A percentile compares a stretch with the other conserved stretches of the same genome.
These are phyloP conservation scores for Solanum okadae DNA, from an alignment of 257 asterid genomes.

Conservation along the genomic window DNA sequence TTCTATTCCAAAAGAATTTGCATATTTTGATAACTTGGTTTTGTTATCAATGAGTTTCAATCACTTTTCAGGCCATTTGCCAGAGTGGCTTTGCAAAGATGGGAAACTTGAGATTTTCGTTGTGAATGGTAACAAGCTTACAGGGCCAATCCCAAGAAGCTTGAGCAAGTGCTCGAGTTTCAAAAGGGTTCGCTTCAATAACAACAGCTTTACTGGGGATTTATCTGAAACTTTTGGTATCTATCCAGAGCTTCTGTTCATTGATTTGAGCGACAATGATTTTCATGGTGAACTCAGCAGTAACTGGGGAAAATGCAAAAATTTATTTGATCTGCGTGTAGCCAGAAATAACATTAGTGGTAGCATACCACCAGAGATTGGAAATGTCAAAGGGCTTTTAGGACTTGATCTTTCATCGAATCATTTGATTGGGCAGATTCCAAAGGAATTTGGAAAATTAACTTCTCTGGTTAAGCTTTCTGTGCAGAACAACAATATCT, in stretches of 20 bases:
- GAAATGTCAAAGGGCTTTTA: not conserved
- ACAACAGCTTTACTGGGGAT: not conserved
- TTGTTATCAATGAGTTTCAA: not conserved
- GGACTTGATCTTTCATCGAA: not conserved
- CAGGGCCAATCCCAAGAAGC: not conserved
- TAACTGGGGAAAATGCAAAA: not conserved
- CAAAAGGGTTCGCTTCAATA: not conserved
- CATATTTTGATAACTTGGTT: not conserved
- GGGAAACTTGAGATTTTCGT: not conserved
- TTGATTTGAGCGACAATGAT: not conserved
- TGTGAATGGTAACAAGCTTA: not conserved
- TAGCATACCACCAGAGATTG: not conserved
- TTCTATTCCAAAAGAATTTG: constrained; percentile 7
- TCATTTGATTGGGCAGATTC: not conserved
- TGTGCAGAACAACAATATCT: not conserved
- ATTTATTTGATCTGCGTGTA: too few species aligned
- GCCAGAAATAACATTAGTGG: not conserved
- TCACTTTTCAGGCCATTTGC: not conserved
- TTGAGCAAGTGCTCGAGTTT: not conserved
- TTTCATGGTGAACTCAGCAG: not conserved
- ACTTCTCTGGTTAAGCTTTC: not conserved
- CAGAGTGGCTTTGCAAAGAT: not conserved
- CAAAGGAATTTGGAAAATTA: not conserved
- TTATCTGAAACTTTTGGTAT: not conserved
- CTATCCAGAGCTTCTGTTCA: not conserved